Percentiles rank a stretch among this genome's conserved stretches.
Evolutionary conservation across 305 asterid species (phyloP).

Genomic region (Fraxinus greggii): DNA sequence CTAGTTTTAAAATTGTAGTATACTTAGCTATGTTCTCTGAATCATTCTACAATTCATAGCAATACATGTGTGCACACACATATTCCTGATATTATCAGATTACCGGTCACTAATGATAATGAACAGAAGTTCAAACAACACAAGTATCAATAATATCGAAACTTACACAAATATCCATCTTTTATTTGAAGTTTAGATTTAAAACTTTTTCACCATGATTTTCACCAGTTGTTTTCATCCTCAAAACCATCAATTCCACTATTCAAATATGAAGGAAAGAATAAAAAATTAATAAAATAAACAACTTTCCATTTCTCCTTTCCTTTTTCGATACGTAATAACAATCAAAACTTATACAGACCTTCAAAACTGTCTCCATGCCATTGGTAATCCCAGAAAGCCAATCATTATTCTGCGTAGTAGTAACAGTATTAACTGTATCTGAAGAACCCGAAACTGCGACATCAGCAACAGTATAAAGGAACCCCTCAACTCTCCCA

Average conservation of each 20-base stretch:
- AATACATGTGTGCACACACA: neutral
- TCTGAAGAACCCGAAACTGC: slow-evolving; percentile 60
- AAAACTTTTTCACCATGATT: neutral
- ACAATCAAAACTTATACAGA: slow-evolving; percentile 33
- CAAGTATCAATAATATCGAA: neutral
- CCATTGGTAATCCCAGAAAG: slow-evolving; percentile 86
- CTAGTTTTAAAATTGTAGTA: slow-evolving; percentile 1
- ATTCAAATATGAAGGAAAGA: neutral
- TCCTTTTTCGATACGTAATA: neutral
- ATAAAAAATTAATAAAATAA: neutral
- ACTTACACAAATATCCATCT: neutral
- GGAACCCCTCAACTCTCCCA: slow-evolving; percentile 71
- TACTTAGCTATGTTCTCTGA: neutral
- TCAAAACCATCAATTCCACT: slow-evolving; percentile 6
- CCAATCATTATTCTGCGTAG: slow-evolving; percentile 75
- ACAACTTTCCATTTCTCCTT: neutral
- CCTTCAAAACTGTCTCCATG: slow-evolving; percentile 94
- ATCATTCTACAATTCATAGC: neutral
- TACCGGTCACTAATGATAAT: slow-evolving; percentile 10
- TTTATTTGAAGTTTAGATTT: neutral
- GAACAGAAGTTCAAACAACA: neutral
- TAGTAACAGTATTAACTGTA: slow-evolving; percentile 38
- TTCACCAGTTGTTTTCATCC: neutral
- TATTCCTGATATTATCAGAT: slow-evolving; percentile 8
- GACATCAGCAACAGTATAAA: slow-evolving; percentile 89